A percentile compares a stretch with the other conserved stretches of the same genome.
Conservation (phyloP, 129 eudicot species). For the Artemisia tridentata region DNA sequence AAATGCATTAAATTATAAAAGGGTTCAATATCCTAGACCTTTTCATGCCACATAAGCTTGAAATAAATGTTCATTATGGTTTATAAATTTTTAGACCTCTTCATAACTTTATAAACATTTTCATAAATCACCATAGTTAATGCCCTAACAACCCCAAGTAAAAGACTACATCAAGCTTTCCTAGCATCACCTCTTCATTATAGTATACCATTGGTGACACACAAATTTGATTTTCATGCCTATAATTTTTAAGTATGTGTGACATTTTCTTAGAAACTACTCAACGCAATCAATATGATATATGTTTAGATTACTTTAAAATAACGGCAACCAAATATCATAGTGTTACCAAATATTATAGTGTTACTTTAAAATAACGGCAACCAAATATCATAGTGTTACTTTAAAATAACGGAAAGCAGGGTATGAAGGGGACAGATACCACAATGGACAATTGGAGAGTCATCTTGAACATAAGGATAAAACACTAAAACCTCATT, state of each 20-base stretch:
- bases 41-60: too few relatives aligned
- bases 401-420: background rate
- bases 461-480: background rate
- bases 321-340: too few relatives aligned
- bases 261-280: too few relatives aligned
- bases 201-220: background rate
- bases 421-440: constrained; percentile 14
- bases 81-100: too few relatives aligned
- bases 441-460: constrained; percentile 24
- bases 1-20: too few relatives aligned
- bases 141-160: too few relatives aligned
- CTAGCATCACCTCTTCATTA: background rate
- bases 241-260: background rate
- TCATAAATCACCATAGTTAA: too few relatives aligned
- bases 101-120: too few relatives aligned
- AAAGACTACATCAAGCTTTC: background rate
- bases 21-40: too few relatives aligned
- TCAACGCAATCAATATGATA: too few relatives aligned
- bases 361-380: background rate
- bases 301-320: too few relatives aligned
- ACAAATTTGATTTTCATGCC: background rate
- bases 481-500: background rate
- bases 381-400: background rate
- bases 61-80: too few relatives aligned
- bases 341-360: background rate